Evolutionary conservation across 1,139 yeast species (phyloP), one percentile per base, ranked within the genome.

Genomic region (Yamadazyma kanchanaburiensis): DNA sequence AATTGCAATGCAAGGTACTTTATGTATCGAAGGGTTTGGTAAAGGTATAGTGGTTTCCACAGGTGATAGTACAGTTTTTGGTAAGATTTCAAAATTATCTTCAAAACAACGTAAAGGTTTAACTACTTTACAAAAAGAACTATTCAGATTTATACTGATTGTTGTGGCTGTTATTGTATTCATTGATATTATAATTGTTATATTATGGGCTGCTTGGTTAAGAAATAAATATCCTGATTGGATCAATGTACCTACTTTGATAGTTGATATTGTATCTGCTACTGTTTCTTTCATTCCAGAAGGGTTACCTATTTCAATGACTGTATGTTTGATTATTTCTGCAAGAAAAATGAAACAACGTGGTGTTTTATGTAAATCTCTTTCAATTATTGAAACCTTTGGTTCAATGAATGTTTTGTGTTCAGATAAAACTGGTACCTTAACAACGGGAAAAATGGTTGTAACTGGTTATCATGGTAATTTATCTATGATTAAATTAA

Each of bases 181-280:
- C 9, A 46, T 59, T 34, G 44, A 51, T 10, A 45, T 59, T 5
- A 30, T 58, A 13, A 40, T 57, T 8, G 25, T 42, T 36, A 52
- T 69, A 24, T 44, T 69, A 11, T 73, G 77, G 77, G 74, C 60
- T 31, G 64, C 64, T n/a, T 71, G 70, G 60, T 38, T 59, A 12
- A 49, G 51, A 24, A 38, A 47, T 15, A 33, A 31, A 7, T 50
- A 57, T 28, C 62, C 58, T n/a, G 43, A 46, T 28, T 60, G 65
- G 65, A 56, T 60, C 24, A 49, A 46, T 31, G 59, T 53, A 6
- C 58, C 64, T 2, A 44, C 54, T 12, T 53, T 59, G 35, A 58
- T 59, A 25, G 56, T 58, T 12, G 60, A 55, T 28, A 38, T 55
- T 28, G 64, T 60, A 16, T 56, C 62, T 9, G 50, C 58, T 29